These are phyloP conservation scores for Arthrocladium fulminans DNA, from an alignment of 2,329 filamentous ascomycete species.

Conservation along the genomic window DNA sequence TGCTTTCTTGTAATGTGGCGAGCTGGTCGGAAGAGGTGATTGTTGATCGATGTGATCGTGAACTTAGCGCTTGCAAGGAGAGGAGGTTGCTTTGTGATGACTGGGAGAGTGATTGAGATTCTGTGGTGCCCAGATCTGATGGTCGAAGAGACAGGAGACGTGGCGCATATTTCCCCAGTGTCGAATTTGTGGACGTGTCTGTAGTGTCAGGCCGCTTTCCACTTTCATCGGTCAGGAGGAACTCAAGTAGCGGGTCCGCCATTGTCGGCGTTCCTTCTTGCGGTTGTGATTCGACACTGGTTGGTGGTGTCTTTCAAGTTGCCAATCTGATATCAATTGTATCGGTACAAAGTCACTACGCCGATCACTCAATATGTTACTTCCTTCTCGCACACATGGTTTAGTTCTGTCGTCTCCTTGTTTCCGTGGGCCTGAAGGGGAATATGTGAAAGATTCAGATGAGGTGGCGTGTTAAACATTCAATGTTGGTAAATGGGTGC, in stretches of 20 bases:
- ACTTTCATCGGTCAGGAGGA: constrained; percentile 56
- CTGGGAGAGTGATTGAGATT: constrained; percentile 72
- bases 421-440: too few relatives aligned
- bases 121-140: constrained; percentile 60
- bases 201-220: constrained; percentile 30
- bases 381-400: too few relatives aligned
- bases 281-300: too few relatives aligned
- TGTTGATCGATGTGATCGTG: constrained; percentile 76
- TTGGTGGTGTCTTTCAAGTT: too few relatives aligned
- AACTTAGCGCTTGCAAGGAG: constrained; percentile 77
- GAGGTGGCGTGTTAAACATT: too few relatives aligned
- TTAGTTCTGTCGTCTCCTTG: too few relatives aligned
- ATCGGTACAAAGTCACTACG: too few relatives aligned
- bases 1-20: constrained; percentile 57
- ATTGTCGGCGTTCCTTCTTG: too few relatives aligned
- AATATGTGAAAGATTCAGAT: too few relatives aligned
- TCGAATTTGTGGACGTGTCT: constrained; percentile 27
- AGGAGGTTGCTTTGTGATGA: constrained; percentile 70
- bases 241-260: constrained; percentile 66
- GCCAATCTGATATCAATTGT: too few relatives aligned
- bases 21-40: constrained; percentile 74
- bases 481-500: too few relatives aligned
- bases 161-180: constrained; percentile 59
- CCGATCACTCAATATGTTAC: too few relatives aligned
- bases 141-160: constrained; percentile 70